Evolutionary conservation across 2,329 filamentous ascomycete genomes (phyloP), one percentile per base, ranked within the genome.

Genomic region (Stemphylium beticola): DNA sequence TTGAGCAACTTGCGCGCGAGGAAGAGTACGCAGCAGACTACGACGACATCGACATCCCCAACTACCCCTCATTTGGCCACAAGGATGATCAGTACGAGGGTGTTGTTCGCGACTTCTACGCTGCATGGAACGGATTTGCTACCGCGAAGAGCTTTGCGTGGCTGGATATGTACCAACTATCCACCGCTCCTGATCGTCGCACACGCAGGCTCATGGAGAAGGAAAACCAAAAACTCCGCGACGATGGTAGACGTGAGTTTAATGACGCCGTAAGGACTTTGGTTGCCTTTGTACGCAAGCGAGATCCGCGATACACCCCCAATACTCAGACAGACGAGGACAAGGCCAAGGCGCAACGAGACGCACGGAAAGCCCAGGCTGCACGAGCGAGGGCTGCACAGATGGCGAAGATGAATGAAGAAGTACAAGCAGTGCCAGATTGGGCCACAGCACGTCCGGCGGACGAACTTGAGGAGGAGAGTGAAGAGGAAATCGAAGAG

Each of bases 261-360:
- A 98, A 97, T 75, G 92, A 96, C 57, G 90, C 92, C 3, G 92
- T 99, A 26, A 81, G 91, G 52, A 90, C 92, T 6, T 82, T 99
- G 11, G 89, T 98, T 2, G 83, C 87, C 1, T 98, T 98, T 75
- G 89, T 93, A 14, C 88, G 91, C 62, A 98, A 96, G 78, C 85
- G 95, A 31, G 95, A 99, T 71, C 92, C 92, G 0, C 86, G 95
- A 38, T 96, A 92, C 71, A 83, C 89, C 5, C 84, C 87, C 22
- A 93, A 92, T 64, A 85, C 82, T 0, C 89, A 93, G 69, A 90
- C 86, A 15, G 90, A 96, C 66, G 87, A 85, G 10, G 90, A 97
- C 66, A 86, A 93, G 24, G 91, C 96, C 68, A 87, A 90, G 70
- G 80, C 85, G 2, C 79, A 96, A 44, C 86, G 92, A 22, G 88